These are phyloP conservation scores for Solioccasus polychromus DNA, from an alignment of 768 basidiomycete species.

Conservation along the genomic window DNA sequence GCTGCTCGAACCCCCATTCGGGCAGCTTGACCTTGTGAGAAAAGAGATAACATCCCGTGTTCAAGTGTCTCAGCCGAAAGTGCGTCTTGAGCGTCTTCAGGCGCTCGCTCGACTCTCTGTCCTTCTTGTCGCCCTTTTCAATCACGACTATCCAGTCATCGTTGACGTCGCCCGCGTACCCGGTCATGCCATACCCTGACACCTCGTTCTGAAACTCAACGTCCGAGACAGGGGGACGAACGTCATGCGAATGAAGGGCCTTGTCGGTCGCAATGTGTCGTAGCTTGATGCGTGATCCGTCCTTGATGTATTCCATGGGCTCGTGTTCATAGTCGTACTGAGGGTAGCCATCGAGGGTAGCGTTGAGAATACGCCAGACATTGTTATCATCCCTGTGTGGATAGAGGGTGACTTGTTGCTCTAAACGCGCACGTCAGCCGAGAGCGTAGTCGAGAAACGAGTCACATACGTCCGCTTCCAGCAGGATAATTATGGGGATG, in stretches of 20 bases:
- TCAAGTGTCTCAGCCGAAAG: constrained; percentile 78
- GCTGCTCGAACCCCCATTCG: constrained; percentile 97
- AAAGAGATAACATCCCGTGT: constrained; percentile 95
- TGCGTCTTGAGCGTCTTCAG: constrained; percentile 77
- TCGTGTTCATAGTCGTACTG: constrained; percentile 48
- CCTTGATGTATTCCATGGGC: constrained; percentile 61
- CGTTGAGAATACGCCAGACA: constrained; percentile 83
- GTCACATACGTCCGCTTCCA: constrained; percentile 79
- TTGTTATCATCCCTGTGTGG: constrained; percentile 99
- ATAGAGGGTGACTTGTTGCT: constrained; percentile 99
- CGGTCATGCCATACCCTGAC: constrained; percentile 86
- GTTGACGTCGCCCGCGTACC: constrained; percentile 85
- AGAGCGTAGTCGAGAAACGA: background rate
- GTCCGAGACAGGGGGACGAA: constrained; percentile 91
- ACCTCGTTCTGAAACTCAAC: constrained; percentile 99
- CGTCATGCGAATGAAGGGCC: constrained; percentile 91
- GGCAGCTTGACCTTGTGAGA: constrained; percentile 98
- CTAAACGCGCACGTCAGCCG: constrained; percentile 39
- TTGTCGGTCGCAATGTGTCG: constrained; percentile 79
- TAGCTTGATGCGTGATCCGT: constrained; percentile 73
- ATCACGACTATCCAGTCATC: constrained; percentile 94
- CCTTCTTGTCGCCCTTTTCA: constrained; percentile 59
- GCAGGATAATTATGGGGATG: constrained; percentile 87
- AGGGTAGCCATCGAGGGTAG: constrained; percentile 45
- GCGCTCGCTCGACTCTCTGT: constrained; percentile 64